Evolutionary conservation across 192 early-diverging fungal species (phyloP).

Genomic region (Funneliformis geosporum): DNA sequence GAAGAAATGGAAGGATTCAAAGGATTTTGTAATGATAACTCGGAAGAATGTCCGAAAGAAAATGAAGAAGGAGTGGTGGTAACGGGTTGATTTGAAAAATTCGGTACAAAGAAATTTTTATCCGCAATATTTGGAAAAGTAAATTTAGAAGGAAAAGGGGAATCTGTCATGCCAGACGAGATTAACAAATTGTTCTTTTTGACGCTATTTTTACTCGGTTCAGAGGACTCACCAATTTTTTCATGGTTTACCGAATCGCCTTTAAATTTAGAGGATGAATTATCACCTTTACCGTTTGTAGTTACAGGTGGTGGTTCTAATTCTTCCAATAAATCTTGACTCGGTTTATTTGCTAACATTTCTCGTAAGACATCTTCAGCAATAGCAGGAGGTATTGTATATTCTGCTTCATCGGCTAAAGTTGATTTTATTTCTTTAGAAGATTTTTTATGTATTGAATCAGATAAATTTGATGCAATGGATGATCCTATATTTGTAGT

Average conservation of each 20-base stretch:
- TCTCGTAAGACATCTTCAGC: constrained; percentile 29
- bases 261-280: constrained; percentile 23
- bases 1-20: constrained; percentile 16
- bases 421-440: constrained; percentile 20
- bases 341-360: constrained; percentile 33
- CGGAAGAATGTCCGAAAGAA: constrained; percentile 20
- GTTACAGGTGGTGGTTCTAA: not conserved
- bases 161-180: constrained; percentile 20
- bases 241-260: constrained; percentile 15
- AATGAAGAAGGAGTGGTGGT: not conserved
- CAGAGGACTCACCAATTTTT: constrained; percentile 31
- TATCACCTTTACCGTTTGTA: constrained; percentile 18
- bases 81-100: constrained; percentile 14
- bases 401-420: constrained; percentile 23
- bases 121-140: constrained; percentile 34
- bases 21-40: constrained; percentile 16
- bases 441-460: not conserved
- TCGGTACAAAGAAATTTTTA: constrained; percentile 34
- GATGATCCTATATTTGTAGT: not conserved
- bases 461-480: not conserved
- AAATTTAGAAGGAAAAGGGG: constrained; percentile 33
- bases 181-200: constrained; percentile 32
- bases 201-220: constrained; percentile 17
- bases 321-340: constrained; percentile 25
- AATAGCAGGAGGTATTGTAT: constrained; percentile 34